A percentile compares a stretch with the other conserved stretches of the same genome.
These are phyloP conservation scores for Yarrowia osloensis DNA, from an alignment of 805 yeast genomes.

Conservation along the genomic window DNA sequence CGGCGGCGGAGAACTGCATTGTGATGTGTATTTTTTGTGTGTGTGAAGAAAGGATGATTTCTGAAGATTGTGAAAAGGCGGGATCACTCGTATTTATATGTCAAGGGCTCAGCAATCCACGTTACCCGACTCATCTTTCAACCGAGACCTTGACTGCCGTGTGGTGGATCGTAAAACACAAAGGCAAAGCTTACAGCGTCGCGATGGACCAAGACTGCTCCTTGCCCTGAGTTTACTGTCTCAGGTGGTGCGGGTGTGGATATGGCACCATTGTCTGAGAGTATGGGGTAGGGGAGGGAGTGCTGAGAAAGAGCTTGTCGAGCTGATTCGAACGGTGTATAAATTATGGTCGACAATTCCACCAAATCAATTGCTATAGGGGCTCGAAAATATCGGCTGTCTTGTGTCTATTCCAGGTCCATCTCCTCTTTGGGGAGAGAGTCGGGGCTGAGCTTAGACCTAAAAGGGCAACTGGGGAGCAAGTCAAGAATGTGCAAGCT, in stretches of 20 bases:
- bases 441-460: conserved; percentile 22
- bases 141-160: conserved; percentile 17
- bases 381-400: neutral
- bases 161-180: conserved; percentile 7
- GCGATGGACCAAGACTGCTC: conserved; percentile 3
- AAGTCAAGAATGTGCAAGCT: conserved; percentile 26
- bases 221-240: conserved; percentile 25
- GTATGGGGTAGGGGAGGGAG: neutral
- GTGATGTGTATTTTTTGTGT: conserved; percentile 12
- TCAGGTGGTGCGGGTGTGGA: neutral
- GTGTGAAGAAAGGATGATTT: conserved; percentile 11
- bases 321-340: neutral
- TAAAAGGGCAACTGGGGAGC: conserved; percentile 26
- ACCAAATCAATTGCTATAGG: neutral
- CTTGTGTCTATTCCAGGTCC: neutral
- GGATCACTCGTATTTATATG: conserved; percentile 18
- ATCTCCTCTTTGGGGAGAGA: conserved; percentile 6
- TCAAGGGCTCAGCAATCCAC: conserved; percentile 18
- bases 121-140: neutral
- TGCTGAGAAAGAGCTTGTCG: neutral
- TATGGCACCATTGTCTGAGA: neutral
- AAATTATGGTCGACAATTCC: neutral
- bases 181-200: conserved; percentile 24
- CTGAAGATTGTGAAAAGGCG: neutral
- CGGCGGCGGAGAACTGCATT: conserved; percentile 26